phyloP scores from a whole-genome alignment of 495 filamentous ascomycete species.

The Neohortaea acidophila region DNA sequence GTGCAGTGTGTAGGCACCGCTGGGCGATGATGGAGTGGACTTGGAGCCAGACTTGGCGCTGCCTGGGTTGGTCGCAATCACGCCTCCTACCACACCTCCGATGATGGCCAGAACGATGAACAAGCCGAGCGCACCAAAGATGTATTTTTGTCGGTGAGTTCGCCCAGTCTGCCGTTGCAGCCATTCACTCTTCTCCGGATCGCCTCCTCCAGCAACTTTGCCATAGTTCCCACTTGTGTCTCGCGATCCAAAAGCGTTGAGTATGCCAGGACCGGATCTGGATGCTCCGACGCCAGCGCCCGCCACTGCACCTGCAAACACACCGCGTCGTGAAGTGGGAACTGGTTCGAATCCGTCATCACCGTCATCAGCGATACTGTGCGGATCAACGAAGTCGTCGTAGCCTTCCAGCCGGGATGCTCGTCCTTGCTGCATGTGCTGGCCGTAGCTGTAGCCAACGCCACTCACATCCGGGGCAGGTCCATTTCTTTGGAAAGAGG shows the following conservation, averaged over 20 bases:
- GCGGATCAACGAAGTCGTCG: slow-evolving; percentile 49
- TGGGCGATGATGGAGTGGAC: no score
- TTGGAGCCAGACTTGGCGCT: slow-evolving; percentile 1
- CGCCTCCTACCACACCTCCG: slow-evolving; percentile 65
- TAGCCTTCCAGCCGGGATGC: slow-evolving; percentile 23
- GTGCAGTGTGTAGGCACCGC: no score
- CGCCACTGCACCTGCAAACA: slow-evolving; percentile 29
- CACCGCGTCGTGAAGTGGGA: slow-evolving; percentile 24
- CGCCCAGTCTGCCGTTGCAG: slow-evolving; percentile 40
- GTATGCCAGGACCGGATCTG: slow-evolving; percentile 4
- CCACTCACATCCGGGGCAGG: no score
- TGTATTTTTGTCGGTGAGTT: slow-evolving; percentile 54
- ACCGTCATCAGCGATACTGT: slow-evolving; percentile 69
- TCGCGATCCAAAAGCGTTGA: slow-evolving; percentile 27
- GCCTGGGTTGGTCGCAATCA: slow-evolving; percentile 15
- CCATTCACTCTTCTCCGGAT: slow-evolving; percentile 42
- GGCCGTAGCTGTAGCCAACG: slow-evolving; percentile 18
- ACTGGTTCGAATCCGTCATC: slow-evolving; percentile 52
- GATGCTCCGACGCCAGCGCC: slow-evolving; percentile 16
- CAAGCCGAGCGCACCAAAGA: slow-evolving; percentile 45
- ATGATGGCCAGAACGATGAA: slow-evolving; percentile 54
- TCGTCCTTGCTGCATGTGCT: slow-evolving; percentile 1
- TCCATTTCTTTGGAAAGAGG: no score
- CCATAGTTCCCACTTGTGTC: slow-evolving; percentile 36
- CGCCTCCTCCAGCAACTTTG: slow-evolving; percentile 35